Base-by-base conservation (phyloP, 129 eudicot species). In the Lactuca saligna region DNA sequence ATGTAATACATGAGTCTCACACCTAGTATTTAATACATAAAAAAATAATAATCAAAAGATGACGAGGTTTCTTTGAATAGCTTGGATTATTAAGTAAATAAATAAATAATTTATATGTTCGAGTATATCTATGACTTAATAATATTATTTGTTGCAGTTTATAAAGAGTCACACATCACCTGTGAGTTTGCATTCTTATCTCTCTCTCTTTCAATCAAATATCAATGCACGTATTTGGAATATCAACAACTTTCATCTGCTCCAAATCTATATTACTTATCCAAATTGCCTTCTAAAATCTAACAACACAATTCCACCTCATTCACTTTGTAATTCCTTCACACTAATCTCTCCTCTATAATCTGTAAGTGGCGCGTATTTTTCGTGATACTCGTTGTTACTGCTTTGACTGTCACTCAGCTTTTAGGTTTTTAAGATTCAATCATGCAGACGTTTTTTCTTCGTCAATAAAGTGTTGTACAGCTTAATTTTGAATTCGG, bases 161-260 rank as follows among this genome's bases (percentile, higher is more conserved):
- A 2, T 33, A 17, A 42, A 14, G 20, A 66, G 17, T 39, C 66
- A 54, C 61, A 57, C 73, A 48, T 75, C 79, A 66, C 61, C 25
- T 58, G 73, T 75, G 79, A 75, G 73, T 66, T 67, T 75, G 53
- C 79, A 57, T 58, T 49, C 79, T 75, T 75, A 75, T 75, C 79
- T 48, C 48, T 16, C 54, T 59, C n/a, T 33, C 31, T 1, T 2
- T 2, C 33, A 11, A 51, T 12, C 5, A 5, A 42, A 39, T 7
- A 48, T 54, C 20, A 41, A 42, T 42, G 46, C 70, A 41, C 78
- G 20, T 38, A 41, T 63, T 41, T 31, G 53, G 59, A 11, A 44
- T 64, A 32, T 16, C 66, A 65, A 74, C 59, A 32, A 42, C 46
- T 49, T 72, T 55, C 57, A 41, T 55, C 71, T 29, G 54, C 65